A percentile compares a stretch with the other conserved stretches of the same genome.
phyloP scores from a whole-genome alignment of 768 basidiomycete genomes.

The Tremella yokohamensis region DNA sequence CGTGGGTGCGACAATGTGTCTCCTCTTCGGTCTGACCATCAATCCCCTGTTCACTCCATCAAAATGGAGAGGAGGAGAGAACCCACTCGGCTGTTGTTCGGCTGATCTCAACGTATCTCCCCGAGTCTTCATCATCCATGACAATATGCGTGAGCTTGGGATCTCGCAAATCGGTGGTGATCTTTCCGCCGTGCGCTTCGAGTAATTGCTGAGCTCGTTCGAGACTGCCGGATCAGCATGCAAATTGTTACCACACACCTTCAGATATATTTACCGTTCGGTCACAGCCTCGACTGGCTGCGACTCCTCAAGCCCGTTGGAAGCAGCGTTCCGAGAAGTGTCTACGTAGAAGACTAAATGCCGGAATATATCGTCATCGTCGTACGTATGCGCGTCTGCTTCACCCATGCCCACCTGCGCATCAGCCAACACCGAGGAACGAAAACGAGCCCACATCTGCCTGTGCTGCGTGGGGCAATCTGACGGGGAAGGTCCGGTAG shows the following conservation, averaged over 20 bases:
- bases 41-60: neutral
- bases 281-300: slow-evolving; percentile 56
- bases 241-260: neutral
- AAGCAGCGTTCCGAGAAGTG: slow-evolving; percentile 66
- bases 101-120: slow-evolving; percentile 67
- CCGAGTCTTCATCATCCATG: slow-evolving; percentile 74
- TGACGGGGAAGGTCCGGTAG: too few species aligned
- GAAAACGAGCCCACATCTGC: slow-evolving; percentile 1
- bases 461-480: neutral
- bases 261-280: slow-evolving; percentile 54
- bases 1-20: slow-evolving; percentile 71
- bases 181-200: slow-evolving; percentile 65
- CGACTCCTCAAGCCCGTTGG: slow-evolving; percentile 61
- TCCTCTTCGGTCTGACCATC: slow-evolving; percentile 67
- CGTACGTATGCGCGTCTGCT: slow-evolving; percentile 69
- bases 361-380: slow-evolving; percentile 70
- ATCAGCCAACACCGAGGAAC: slow-evolving; percentile 3
- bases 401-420: slow-evolving; percentile 64
- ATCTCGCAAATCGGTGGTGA: slow-evolving; percentile 64
- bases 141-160: slow-evolving; percentile 82
- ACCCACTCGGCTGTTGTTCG: slow-evolving; percentile 68
- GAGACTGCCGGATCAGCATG: slow-evolving; percentile 56
- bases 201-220: slow-evolving; percentile 58
- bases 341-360: slow-evolving; percentile 93
- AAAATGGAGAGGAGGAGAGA: neutral